phyloP scores from a whole-genome alignment of 2,329 filamentous ascomycete species.

The Cladosporium sphaerospermum region DNA sequence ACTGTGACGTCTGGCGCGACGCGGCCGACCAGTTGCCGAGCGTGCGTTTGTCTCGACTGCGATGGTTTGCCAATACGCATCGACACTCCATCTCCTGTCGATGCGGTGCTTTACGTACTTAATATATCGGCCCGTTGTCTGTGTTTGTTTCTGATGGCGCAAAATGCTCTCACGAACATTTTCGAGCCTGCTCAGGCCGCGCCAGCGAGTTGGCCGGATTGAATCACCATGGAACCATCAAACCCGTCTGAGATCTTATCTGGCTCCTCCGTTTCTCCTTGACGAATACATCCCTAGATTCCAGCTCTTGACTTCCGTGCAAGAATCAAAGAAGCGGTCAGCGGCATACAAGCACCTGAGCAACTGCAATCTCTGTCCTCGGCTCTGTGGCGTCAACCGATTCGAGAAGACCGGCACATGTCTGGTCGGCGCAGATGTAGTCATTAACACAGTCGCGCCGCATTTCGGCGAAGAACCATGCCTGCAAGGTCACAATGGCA shows the following conservation, averaged over 20 bases:
- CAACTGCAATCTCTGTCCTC: slow-evolving; percentile 76
- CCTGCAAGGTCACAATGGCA: slow-evolving; percentile 74
- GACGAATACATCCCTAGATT: slow-evolving; percentile 69
- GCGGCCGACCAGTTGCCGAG: too few relatives aligned
- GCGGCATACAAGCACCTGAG: slow-evolving; percentile 67
- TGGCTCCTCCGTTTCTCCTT: slow-evolving; percentile 62
- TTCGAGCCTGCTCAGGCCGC: neutral
- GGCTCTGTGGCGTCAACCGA: slow-evolving; percentile 72
- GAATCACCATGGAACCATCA: neutral
- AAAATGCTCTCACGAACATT: slow-evolving; percentile 13
- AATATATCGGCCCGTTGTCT: too few relatives aligned
- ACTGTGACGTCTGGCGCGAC: neutral
- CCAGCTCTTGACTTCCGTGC: slow-evolving; percentile 58
- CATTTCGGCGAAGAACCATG: slow-evolving; percentile 83
- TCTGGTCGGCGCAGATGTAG: slow-evolving; percentile 66
- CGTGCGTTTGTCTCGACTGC: too few relatives aligned
- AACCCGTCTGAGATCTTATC: slow-evolving; percentile 23
- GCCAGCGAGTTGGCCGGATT: neutral
- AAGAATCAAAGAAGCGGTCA: slow-evolving; percentile 67
- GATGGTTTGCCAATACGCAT: too few relatives aligned
- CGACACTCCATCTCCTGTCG: too few relatives aligned
- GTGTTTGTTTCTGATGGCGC: slow-evolving; percentile 6
- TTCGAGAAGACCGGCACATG: slow-evolving; percentile 73
- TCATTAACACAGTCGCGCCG: slow-evolving; percentile 78
- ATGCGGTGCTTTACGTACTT: too few relatives aligned